Percentiles rank a stretch among this genome's conserved stretches.
Conservation (phyloP, 192 early-diverging fungal species). For the Linnemannia hyalina region DNA sequence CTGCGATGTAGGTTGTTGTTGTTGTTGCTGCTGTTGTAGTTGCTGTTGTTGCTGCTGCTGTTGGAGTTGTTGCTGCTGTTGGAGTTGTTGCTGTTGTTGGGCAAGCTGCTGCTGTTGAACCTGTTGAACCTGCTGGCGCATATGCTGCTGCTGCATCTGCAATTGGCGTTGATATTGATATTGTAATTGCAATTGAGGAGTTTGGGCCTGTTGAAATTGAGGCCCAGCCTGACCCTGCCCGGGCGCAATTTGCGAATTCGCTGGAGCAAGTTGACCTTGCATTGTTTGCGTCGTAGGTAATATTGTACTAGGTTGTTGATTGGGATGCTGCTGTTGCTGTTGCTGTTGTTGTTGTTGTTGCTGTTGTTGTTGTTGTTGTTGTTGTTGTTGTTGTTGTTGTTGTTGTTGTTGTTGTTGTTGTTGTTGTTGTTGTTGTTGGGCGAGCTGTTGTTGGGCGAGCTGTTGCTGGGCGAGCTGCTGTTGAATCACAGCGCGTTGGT, state of each 20-base stretch:
- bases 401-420: neutral
- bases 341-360: slow-evolving; percentile 4
- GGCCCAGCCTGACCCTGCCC: neutral
- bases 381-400: slow-evolving; percentile 10
- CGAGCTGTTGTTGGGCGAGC: neutral
- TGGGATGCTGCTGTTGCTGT: slow-evolving; percentile 11
- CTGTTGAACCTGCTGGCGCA: slow-evolving; percentile 15
- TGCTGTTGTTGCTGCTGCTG: slow-evolving; percentile 28
- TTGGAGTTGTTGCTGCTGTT: slow-evolving; percentile 9
- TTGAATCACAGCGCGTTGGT: neutral
- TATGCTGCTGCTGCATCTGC: slow-evolving; percentile 2
- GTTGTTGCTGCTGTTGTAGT: slow-evolving; percentile 4
- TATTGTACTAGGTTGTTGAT: neutral
- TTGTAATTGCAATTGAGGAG: slow-evolving; percentile 2
- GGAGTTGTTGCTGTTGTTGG: slow-evolving; percentile 11
- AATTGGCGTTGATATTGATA: slow-evolving; percentile 5
- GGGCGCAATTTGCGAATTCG: neutral
- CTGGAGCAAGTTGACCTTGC: neutral
- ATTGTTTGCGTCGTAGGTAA: neutral
- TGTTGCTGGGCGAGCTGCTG: slow-evolving; percentile 19
- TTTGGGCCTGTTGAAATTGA: neutral
- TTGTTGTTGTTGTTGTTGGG: neutral
- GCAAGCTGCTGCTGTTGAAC: slow-evolving; percentile 13
- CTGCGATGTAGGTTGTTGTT: slow-evolving; percentile 1
- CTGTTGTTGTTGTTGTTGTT: neutral